phyloP scores from a whole-genome alignment of 345 rosid genomes.

The Camelina sativa region DNA sequence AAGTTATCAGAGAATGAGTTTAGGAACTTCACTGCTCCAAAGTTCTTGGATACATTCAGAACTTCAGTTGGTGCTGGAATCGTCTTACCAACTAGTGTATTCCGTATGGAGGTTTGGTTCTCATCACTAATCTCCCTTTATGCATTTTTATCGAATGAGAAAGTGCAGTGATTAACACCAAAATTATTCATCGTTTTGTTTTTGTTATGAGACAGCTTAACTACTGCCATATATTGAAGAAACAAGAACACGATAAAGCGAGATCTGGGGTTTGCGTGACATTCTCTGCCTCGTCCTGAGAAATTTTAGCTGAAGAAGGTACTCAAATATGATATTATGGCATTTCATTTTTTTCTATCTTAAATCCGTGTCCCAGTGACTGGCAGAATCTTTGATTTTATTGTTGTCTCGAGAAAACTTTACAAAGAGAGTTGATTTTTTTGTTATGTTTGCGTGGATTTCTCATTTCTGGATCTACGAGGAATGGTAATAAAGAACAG shows the following conservation, averaged over 20 bases:
- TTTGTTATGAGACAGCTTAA: conserved; percentile 55
- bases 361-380: background rate
- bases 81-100: conserved; percentile 75
- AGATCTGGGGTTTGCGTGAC: conserved; percentile 63
- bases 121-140: background rate
- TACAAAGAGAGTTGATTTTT: background rate
- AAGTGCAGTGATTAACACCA: conserved; percentile 7
- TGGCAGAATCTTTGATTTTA: conserved; percentile 16
- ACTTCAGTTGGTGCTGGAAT: conserved; percentile 86
- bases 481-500: too few relatives aligned
- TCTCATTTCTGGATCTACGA: background rate
- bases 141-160: background rate
- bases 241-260: conserved; percentile 58
- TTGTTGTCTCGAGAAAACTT: background rate
- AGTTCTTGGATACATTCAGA: conserved; percentile 65
- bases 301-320: conserved; percentile 21
- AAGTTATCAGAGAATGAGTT: conserved; percentile 78
- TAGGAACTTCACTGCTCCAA: conserved; percentile 55
- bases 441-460: background rate
- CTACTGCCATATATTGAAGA: conserved; percentile 70
- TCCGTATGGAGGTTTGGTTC: conserved; percentile 85
- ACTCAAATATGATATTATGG: background rate
- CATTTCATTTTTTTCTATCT: background rate
- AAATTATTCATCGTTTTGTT: background rate
- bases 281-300: conserved; percentile 56